phyloP scores from a whole-genome alignment of 257 asterid species.

The Salvia rosmarinus region DNA sequence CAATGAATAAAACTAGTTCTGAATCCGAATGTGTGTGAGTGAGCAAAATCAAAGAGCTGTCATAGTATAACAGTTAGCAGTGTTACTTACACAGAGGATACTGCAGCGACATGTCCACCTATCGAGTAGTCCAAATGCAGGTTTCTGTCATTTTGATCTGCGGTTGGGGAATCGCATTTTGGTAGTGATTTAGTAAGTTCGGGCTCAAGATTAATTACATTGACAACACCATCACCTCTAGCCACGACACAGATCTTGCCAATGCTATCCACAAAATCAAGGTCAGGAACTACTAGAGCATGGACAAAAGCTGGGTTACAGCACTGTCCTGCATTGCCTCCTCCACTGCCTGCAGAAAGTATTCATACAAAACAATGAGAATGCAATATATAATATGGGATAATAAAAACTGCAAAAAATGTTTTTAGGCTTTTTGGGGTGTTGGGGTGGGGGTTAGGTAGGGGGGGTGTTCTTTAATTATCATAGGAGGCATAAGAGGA shows the following conservation, averaged over 20 bases:
- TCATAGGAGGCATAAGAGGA: too few relatives aligned
- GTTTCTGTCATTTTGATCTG: slow-evolving; percentile 41
- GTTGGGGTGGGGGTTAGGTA: too few relatives aligned
- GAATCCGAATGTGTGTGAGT: background rate
- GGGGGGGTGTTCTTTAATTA: too few relatives aligned
- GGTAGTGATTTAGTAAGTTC: slow-evolving; percentile 50
- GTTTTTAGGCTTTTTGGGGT: too few relatives aligned
- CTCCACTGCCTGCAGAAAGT: slow-evolving; percentile 49
- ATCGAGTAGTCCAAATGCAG: slow-evolving; percentile 66
- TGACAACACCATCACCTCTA: slow-evolving; percentile 87
- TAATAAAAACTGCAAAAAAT: background rate
- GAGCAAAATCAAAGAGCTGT: background rate
- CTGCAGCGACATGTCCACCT: slow-evolving; percentile 90
- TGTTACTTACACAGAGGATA: slow-evolving; percentile 85
- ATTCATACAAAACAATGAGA: slow-evolving; percentile 30
- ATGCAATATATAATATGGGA: background rate
- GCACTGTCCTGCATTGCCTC: slow-evolving; percentile 65
- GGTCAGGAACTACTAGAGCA: slow-evolving; percentile 76
- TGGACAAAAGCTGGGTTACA: slow-evolving; percentile 91
- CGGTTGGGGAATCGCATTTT: slow-evolving; percentile 41
- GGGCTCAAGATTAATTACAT: slow-evolving; percentile 61
- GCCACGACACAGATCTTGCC: slow-evolving; percentile 91
- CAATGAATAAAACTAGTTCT: background rate
- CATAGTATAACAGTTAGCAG: background rate
- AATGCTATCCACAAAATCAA: slow-evolving; percentile 65